Base-by-base conservation (phyloP, 768 basidiomycete species). In the Serendipita sp. region DNA sequence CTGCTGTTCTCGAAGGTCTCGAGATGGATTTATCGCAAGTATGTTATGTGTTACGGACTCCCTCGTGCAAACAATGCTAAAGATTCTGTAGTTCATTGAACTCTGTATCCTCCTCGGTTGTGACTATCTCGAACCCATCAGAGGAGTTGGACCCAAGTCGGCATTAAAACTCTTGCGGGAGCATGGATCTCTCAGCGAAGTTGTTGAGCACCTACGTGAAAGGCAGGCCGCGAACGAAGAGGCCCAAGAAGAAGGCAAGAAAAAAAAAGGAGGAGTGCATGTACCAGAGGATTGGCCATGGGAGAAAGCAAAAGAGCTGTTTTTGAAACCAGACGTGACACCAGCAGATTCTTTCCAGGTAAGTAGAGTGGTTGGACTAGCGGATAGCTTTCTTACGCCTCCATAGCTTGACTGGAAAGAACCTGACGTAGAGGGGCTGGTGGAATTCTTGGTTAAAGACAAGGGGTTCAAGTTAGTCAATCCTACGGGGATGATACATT, bases 71-170 rank as follows among this genome's bases (percentile, higher is more conserved):
- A 2, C 45, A n/a, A 44, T 38, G 63, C 63, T 64, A 16, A 10
- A 23, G 30, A 38, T 23, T 11, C 10, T 34, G 8, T 70, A 97
- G 91, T 99, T 99, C 71, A 88, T 92, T 69, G 96, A 99, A 69
- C 79, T 99, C 3, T 99, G 95, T 72, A 88, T 99, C 68, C 81
- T 99, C 7, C 84, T 98, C 44, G 96, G 96, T 3, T 99, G 96
- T 66, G 96, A 99, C 72, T 99, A 99, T 75, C 85, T 99, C 65
- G 96, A 99, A 73, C 96, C 96, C n/a, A 92, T 96, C 72, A 94
- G 85, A 74, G 96, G 96, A 2, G 77, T 99, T 47, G 96, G 96
- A 32, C 94, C 96, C 13, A 96, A 97, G 73, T 91, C 86, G 13
- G 96, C 95, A 2, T 77, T 96, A 62, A 99, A 98, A 75, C 81